Base-by-base conservation (phyloP, 495 filamentous ascomycete genomes). In the Talaromyces liani region DNA sequence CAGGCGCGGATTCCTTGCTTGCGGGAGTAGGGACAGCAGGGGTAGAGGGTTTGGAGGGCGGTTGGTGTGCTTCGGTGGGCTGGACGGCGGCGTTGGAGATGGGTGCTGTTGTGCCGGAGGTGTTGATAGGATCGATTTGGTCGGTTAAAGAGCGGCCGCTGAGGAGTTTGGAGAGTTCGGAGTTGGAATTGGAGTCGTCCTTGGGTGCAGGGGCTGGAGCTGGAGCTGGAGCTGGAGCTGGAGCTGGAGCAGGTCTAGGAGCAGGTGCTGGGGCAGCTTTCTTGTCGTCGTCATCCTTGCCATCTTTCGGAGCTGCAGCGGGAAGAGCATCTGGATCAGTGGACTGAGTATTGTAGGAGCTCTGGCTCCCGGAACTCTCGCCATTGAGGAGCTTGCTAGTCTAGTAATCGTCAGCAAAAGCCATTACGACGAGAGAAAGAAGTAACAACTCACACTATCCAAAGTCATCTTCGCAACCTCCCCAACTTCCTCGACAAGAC, bases 131-230 rank as follows among this genome's bases (percentile, higher is more conserved):
- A 10, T 41, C 57, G 18, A n/a, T 41, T 24, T 41, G 31, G 29
- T 41, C 57, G 2, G 53, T 20, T 0, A 27, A 10, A 14, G 56
- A 58, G 27, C 56, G 56, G 27, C 29, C 16, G 31, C 56, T 4
- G n/a, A 58, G 3, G 27, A 58, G 56, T 20, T 36, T 58, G 16
- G 56, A 36, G 27, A 58, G 31, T 16, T 16, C 36, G 14, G 36
- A 41, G 36, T 9, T 9, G 9, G 36, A 41, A 14, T 24, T n/a
- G 16, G 53, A 27, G 20, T 29, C 29, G 16, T 4, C 27, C 5
- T 22, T 36, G 10, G 58, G 58, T 61, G 66, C 36, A 0, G 70
- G 68, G n/a, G 66, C 68, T 10, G 71, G 66, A 14, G 69, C 68
- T 63, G 66, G 69, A 16, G 64, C 61, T 6, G 63, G 67, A 14